A percentile compares a stretch with the other conserved stretches of the same genome.
These are phyloP conservation scores for Golubevia pallescens DNA, from an alignment of 1,284 basidiomycete genomes.

Conservation along the genomic window DNA sequence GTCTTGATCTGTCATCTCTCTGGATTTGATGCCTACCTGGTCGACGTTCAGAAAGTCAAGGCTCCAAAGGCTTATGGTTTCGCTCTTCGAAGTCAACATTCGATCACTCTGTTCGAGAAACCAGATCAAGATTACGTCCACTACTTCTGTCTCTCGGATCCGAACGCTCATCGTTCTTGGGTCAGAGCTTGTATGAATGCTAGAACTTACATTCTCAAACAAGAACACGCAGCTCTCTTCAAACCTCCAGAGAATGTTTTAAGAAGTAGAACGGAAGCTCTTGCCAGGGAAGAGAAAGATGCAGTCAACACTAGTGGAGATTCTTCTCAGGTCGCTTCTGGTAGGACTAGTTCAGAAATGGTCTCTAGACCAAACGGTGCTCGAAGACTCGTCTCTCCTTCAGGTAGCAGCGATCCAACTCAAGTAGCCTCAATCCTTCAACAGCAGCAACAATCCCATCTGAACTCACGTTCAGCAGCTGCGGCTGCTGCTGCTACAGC, in stretches of 20 bases:
- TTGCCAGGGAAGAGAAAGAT: not conserved
- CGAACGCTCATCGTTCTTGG: slow-evolving; percentile 56
- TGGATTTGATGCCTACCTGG: slow-evolving; percentile 52
- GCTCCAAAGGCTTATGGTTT: slow-evolving; percentile 52
- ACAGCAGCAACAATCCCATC: not conserved
- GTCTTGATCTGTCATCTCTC: slow-evolving; percentile 44
- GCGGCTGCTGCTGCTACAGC: slow-evolving; percentile 11
- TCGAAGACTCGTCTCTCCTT: not conserved
- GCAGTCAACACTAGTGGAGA: not conserved
- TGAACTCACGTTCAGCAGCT: not conserved
- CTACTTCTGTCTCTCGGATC: slow-evolving; percentile 49
- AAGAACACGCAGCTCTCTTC: slow-evolving; percentile 54
- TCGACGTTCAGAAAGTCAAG: slow-evolving; percentile 32
- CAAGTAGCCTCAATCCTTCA: not conserved
- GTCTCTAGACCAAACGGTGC: not conserved
- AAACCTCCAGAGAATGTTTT: slow-evolving; percentile 5
- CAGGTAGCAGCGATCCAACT: not conserved
- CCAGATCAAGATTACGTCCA: slow-evolving; percentile 53
- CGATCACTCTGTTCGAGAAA: slow-evolving; percentile 46
- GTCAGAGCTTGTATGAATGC: slow-evolving; percentile 48
- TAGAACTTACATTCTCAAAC: slow-evolving; percentile 52
- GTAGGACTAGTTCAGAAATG: slow-evolving; percentile 19
- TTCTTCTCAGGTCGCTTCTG: slow-evolving; percentile 8
- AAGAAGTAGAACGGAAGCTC: not conserved
- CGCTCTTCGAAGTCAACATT: slow-evolving; percentile 43